Evolutionary conservation across 306 rosid species (phyloP).

Genomic region (Amphicarpaea edgeworthii): DNA sequence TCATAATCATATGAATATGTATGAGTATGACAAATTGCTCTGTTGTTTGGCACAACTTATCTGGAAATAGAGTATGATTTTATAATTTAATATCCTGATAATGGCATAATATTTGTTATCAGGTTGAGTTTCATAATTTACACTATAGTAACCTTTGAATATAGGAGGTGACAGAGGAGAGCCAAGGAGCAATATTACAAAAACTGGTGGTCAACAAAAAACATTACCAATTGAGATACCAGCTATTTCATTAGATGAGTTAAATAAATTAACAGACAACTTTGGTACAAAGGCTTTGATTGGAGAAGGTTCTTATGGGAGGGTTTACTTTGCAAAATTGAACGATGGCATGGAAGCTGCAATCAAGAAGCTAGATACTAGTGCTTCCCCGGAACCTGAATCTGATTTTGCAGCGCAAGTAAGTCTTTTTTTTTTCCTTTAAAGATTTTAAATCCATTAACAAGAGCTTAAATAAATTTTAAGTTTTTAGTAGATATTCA

Average conservation of each 20-base stretch:
- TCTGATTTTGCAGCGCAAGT: conserved; percentile 79
- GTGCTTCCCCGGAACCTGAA: conserved; percentile 75
- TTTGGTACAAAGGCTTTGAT: conserved; percentile 77
- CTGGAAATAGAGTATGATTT: background rate
- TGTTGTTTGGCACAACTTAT: background rate
- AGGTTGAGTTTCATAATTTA: background rate
- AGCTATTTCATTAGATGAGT: conserved; percentile 63
- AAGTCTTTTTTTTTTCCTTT: conserved; percentile 1
- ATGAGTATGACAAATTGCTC: background rate
- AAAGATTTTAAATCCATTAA: background rate
- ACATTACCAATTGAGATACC: conserved; percentile 80
- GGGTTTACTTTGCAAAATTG: conserved; percentile 69
- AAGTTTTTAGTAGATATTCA: too few species aligned
- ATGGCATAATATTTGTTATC: background rate
- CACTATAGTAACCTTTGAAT: conserved; percentile 11
- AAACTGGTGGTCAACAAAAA: conserved; percentile 68
- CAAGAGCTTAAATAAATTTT: too few species aligned
- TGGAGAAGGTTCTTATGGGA: conserved; percentile 94
- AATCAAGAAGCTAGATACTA: conserved; percentile 76
- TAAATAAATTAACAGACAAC: conserved; percentile 66
- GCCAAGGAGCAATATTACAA: conserved; percentile 66
- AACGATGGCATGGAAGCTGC: conserved; percentile 67
- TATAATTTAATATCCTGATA: background rate
- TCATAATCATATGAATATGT: too few species aligned
- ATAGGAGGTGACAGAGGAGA: conserved; percentile 79